Conservation (phyloP, 2,329 filamentous ascomycete species). For the Alternaria atra region DNA sequence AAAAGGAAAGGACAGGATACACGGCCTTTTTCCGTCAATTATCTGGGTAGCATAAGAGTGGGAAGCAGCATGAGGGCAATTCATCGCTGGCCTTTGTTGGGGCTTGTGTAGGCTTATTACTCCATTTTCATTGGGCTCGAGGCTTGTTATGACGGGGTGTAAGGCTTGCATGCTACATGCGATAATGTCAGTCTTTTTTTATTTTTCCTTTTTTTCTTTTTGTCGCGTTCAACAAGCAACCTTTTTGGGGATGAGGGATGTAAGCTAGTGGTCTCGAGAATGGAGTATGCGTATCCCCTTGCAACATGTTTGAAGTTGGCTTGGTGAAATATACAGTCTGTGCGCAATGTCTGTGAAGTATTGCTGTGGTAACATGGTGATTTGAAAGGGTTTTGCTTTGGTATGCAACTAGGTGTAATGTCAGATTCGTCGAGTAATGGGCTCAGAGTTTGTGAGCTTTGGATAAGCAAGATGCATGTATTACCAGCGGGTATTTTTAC, state of each 20-base stretch:
- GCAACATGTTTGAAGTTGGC: background rate
- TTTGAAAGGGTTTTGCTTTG: background rate
- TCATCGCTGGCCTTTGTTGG: slow-evolving; percentile 12
- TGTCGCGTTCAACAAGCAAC: slow-evolving; percentile 36
- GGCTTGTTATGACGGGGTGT: slow-evolving; percentile 16
- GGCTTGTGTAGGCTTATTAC: slow-evolving; percentile 3
- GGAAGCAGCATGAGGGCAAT: slow-evolving; percentile 10
- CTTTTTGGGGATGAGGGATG: slow-evolving; percentile 32
- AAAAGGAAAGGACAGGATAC: slow-evolving; percentile 33
- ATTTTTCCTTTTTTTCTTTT: slow-evolving; percentile 19
- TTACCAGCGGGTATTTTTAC: background rate
- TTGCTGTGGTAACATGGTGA: background rate
- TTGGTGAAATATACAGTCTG: background rate
- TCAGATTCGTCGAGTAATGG: background rate
- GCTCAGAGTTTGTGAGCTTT: background rate
- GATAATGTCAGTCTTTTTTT: slow-evolving; percentile 42
- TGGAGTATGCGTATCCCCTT: slow-evolving; percentile 24
- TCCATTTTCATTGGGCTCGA: slow-evolving; percentile 19
- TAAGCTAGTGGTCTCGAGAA: slow-evolving; percentile 32
- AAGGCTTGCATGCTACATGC: slow-evolving; percentile 24
- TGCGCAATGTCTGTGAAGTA: background rate
- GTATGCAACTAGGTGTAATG: background rate
- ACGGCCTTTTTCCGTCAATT: slow-evolving; percentile 20
- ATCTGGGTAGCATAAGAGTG: slow-evolving; percentile 22
- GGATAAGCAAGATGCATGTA: background rate